Conservation (phyloP, 805 yeast species). For the Schwanniomyces pseudopolymorphus region DNA sequence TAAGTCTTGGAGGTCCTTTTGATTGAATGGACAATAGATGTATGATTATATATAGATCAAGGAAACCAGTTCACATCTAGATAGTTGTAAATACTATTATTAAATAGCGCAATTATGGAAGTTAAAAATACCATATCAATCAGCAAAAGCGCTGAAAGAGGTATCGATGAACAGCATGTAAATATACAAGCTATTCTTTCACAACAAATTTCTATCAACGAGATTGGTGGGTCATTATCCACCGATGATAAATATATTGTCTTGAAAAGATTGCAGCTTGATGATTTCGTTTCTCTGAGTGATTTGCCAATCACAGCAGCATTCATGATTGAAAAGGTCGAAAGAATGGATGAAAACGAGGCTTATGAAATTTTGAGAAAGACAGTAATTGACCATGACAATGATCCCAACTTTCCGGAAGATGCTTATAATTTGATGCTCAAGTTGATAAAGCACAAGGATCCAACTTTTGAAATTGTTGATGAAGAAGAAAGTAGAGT, state of each 20-base stretch:
- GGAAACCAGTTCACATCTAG: too few relatives aligned
- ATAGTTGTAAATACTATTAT: too few relatives aligned
- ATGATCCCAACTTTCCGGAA: conserved; percentile 48
- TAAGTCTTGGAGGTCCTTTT: background rate
- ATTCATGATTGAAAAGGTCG: conserved; percentile 43
- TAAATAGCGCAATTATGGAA: background rate
- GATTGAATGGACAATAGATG: background rate
- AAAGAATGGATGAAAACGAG: conserved; percentile 32
- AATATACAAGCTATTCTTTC: conserved; percentile 17
- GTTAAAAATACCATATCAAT: background rate
- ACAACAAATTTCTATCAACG: conserved; percentile 21
- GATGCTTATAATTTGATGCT: conserved; percentile 34
- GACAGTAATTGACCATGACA: conserved; percentile 40
- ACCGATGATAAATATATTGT: conserved; percentile 25
- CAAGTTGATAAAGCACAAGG: conserved; percentile 9
- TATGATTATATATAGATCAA: too few relatives aligned
- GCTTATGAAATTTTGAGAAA: conserved; percentile 39
- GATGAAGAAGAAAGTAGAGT: background rate
- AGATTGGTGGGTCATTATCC: conserved; percentile 23
- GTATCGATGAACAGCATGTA: conserved; percentile 5
- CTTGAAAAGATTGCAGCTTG: conserved; percentile 25
- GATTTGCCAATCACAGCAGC: conserved; percentile 31
- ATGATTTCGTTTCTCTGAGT: conserved; percentile 23
- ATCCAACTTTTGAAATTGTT: background rate
- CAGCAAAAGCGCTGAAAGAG: conserved; percentile 1